A percentile compares a stretch with the other conserved stretches of the same genome.
Conservation (phyloP, 306 rosid species). For the Cucumis sativus region DNA sequence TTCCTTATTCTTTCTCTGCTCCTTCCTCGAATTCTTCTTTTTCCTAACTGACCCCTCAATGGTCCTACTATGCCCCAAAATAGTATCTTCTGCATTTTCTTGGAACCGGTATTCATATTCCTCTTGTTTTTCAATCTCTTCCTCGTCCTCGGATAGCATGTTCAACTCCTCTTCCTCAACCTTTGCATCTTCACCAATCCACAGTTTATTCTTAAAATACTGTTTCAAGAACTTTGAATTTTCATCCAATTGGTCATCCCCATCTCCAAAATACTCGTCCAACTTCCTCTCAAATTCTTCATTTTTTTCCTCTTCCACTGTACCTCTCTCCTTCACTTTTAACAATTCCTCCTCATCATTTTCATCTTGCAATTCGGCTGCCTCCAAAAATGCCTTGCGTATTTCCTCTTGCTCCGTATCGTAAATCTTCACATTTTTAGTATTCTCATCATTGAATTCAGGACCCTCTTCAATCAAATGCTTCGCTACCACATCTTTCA, state of each 20-base stretch:
- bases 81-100: conserved; percentile 62
- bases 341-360: conserved; percentile 48
- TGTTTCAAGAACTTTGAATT: conserved; percentile 37
- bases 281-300: conserved; percentile 36
- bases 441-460: conserved; percentile 24
- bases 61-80: conserved; percentile 60
- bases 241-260: conserved; percentile 27
- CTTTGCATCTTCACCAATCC: conserved; percentile 28
- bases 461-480: conserved; percentile 65
- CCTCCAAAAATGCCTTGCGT: conserved; percentile 45
- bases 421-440: conserved; percentile 24
- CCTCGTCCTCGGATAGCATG: conserved; percentile 55
- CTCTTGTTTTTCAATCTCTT: conserved; percentile 61
- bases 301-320: conserved; percentile 22
- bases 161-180: conserved; percentile 46
- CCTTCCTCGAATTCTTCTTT: conserved; percentile 60
- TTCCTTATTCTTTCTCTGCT: conserved; percentile 79
- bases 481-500: conserved; percentile 66
- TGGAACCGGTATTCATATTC: conserved; percentile 72
- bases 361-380: conserved; percentile 28
- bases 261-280: conserved; percentile 56
- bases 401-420: conserved; percentile 54
- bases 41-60: conserved; percentile 81
- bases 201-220: conserved; percentile 51
- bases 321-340: conserved; percentile 15